phyloP scores from a whole-genome alignment of 805 yeast species.

The Tetrapisispora fleetii region DNA sequence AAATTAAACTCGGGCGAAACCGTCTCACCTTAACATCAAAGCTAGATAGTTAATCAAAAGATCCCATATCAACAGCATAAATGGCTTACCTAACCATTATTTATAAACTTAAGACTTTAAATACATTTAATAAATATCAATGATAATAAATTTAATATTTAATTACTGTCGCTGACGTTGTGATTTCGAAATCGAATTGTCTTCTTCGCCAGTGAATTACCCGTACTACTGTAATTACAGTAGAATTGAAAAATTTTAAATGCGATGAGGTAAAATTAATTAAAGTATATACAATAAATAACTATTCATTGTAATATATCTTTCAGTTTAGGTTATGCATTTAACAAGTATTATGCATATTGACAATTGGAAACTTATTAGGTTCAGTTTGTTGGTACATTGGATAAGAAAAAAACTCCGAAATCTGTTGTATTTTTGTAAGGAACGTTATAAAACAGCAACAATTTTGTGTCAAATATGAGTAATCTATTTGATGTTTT shows the following conservation, averaged over 20 bases:
- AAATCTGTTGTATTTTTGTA: neutral
- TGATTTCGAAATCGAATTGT: too few relatives aligned
- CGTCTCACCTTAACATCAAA: neutral
- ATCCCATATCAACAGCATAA: neutral
- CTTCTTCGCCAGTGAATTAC: too few relatives aligned
- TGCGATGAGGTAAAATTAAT: slow-evolving; percentile 1
- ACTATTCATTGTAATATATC: too few relatives aligned
- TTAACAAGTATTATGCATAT: too few relatives aligned
- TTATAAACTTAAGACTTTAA: neutral
- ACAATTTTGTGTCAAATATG: neutral
- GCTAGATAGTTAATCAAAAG: neutral
- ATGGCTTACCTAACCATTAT: neutral
- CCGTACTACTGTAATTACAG: neutral
- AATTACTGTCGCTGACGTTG: too few relatives aligned
- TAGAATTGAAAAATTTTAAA: neutral
- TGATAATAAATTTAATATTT: too few relatives aligned
- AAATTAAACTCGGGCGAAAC: neutral
- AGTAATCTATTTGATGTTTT: slow-evolving; percentile 28
- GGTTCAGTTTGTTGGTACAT: too few relatives aligned
- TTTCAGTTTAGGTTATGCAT: too few relatives aligned
- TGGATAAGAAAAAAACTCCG: neutral
- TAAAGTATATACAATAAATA: too few relatives aligned
- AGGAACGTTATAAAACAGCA: neutral
- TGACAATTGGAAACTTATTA: too few relatives aligned
- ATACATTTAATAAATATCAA: neutral